Base-by-base conservation (phyloP, 805 yeast genomes). In the Schizosaccharomyces lindneri region DNA sequence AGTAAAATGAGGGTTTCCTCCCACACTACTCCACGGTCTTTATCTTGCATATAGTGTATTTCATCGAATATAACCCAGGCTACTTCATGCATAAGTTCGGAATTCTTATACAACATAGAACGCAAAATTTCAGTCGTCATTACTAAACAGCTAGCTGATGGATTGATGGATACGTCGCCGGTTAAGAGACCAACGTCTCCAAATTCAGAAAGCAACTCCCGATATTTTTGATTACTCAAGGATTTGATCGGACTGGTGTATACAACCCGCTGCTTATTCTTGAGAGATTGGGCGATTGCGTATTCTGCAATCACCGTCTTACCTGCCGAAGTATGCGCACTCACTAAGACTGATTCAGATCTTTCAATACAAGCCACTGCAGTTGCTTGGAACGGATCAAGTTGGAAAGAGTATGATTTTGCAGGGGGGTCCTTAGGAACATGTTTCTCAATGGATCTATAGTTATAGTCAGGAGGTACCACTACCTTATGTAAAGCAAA, bases 1-100 rank as follows among this genome's bases (percentile, higher is more conserved):
- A 93, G 76, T 70, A 93, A 75, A 63, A 93, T 93, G 65, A 93
- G 89, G 17, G 97, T 90, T 73, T 93, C 99, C 73, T 93, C 99
- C 99, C 99, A 93, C 41, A 93, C 98, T 62, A 93, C 99, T 71
- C 99, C 99, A 74, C 99, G 82, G 66, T 88, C 93, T 67, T 87
- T 84, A 71, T 93, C 99, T 74, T 97, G 83, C 94, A 93, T 93
- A 73, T 93, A 93, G 74, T 93, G 99, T 57, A 93, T 96, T 71
- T 93, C 98, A 73, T 93, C 99, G 66, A 93, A 93, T 48, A 93
- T 82, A 61, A 93, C 98, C 95, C 96, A 93, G 0, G 95, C 95
- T 51, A 93, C 97, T 76, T 93, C 99, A 72, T 98, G 80, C 90
- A 93, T 89, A 59, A 93, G 83, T 70, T 93, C 98, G n/a, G 97